Conservation (phyloP, 2,329 filamentous ascomycete species). For the Hymenoscyphus fraxineus region DNA sequence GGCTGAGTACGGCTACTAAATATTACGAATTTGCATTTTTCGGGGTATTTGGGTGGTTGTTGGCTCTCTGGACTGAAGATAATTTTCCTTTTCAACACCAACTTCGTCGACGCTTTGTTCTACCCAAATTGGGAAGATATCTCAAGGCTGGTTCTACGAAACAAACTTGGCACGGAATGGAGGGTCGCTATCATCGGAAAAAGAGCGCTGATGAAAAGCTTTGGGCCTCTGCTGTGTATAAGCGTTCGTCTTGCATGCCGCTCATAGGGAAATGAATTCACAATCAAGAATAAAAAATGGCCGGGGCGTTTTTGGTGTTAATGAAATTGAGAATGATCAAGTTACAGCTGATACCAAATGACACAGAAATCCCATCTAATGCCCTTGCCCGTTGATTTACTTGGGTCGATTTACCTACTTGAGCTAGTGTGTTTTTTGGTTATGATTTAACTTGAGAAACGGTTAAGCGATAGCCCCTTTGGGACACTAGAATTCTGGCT, state of each 20-base stretch:
- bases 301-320: constrained; percentile 15
- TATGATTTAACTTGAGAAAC: not conserved
- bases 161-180: constrained; percentile 30
- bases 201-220: constrained; percentile 29
- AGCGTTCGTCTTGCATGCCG: constrained; percentile 33
- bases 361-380: constrained; percentile 9
- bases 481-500: not conserved
- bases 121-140: constrained; percentile 26
- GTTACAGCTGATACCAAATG: constrained; percentile 12
- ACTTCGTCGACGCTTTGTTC: constrained; percentile 36
- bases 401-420: not conserved
- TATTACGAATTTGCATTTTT: constrained; percentile 28
- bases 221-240: constrained; percentile 34
- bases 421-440: not conserved
- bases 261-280: constrained; percentile 34
- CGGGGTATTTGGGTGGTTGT: constrained; percentile 21
- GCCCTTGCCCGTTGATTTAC: not conserved
- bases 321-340: constrained; percentile 8
- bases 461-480: not conserved
- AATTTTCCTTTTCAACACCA: constrained; percentile 26
- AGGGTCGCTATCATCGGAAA: constrained; percentile 31
- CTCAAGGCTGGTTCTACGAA: constrained; percentile 32
- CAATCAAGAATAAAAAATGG: constrained; percentile 27
- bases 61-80: constrained; percentile 17
- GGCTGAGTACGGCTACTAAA: constrained; percentile 87